Conservation (phyloP, 352 stramenopile species). For the Plasmopara muralis region DNA sequence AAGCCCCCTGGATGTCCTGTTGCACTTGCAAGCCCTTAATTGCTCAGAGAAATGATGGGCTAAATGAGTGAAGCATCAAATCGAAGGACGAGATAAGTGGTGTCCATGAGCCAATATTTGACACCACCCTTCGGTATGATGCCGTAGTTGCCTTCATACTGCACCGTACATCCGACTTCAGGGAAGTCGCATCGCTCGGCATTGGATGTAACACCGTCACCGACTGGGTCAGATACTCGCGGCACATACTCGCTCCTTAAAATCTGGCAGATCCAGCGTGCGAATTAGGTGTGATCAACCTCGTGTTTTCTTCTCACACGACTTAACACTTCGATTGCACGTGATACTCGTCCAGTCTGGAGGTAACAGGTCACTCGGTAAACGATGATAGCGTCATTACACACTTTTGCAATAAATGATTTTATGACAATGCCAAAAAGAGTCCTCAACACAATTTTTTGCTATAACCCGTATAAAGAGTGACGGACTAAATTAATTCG, state of each 20-base stretch:
- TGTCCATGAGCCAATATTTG: constrained; percentile 54
- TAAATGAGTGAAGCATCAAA: constrained; percentile 45
- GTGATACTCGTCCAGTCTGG: constrained; percentile 29
- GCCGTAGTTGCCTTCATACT: constrained; percentile 38
- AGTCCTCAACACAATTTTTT: background rate
- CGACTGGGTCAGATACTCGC: constrained; percentile 32
- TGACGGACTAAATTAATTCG: constrained; percentile 43
- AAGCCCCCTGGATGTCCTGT: too few species aligned
- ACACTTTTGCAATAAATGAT: constrained; percentile 42
- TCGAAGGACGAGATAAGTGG: constrained; percentile 46
- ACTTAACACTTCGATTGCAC: constrained; percentile 41
- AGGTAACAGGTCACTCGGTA: constrained; percentile 47
- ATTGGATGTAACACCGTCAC: constrained; percentile 43
- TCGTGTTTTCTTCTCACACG: constrained; percentile 35
- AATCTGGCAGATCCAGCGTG: constrained; percentile 32
- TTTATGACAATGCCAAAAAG: constrained; percentile 16
- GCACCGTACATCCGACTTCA: constrained; percentile 30
- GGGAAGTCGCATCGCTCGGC: constrained; percentile 24
- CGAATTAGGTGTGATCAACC: constrained; percentile 37
- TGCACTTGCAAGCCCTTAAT: too few species aligned
- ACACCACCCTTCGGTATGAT: constrained; percentile 34
- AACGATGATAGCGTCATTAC: constrained; percentile 40
- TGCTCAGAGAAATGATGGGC: constrained; percentile 38
- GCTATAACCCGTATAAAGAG: constrained; percentile 35
- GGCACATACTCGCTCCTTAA: constrained; percentile 29